Base-by-base conservation (phyloP, 2,329 filamentous ascomycete genomes). In the Grosmannia clavigera region DNA sequence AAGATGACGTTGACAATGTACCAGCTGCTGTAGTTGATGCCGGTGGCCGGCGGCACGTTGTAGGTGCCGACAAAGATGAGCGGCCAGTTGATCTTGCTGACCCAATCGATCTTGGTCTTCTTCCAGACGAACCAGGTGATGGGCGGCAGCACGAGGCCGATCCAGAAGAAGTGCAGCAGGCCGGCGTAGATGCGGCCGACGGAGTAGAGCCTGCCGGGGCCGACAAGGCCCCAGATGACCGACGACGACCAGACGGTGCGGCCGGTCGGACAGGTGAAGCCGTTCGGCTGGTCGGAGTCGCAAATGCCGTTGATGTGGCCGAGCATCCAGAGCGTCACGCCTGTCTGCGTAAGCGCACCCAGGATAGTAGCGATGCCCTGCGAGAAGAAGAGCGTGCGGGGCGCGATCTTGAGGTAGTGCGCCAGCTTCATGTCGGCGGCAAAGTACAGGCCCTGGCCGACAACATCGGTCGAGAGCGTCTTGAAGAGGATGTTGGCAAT, bases 171-270 rank as follows among this genome's bases (percentile, higher is more conserved):
- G 62, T 79, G 76, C 22, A 79, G 66, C 27, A 80, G 67, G 0
- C 70, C 66, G 3, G 72, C 74, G 65, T 80, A 80, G 51, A 79
- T 77, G 56, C 71, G 69, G 5, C 77, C 77, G 16, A 68, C 68
- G 5, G 72, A 75, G 67, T 78, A 80, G 2, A 80, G 70, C 16
- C 78, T 71, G 1, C 70, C 69, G 0, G 79, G 79, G 1, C 79
- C 79, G 19, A 81, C 74, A n/a, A 74, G 72, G 53, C 75, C 79
- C 78, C 78, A 80, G 60, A 80, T 74, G 16, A 79, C 70, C 0
- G 74, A 76, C 1, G 75, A 74, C 3, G 74, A 78, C 64, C 74
- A 77, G 5, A 76, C 73, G n/a, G 75, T 75, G n/a, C 75, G 72
- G 9, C 75, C 76, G 61, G 73, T 71, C 16, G 77, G 76, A 63